Base-by-base conservation (phyloP, 192 early-diverging fungal species). In the Coemansia sp. region DNA sequence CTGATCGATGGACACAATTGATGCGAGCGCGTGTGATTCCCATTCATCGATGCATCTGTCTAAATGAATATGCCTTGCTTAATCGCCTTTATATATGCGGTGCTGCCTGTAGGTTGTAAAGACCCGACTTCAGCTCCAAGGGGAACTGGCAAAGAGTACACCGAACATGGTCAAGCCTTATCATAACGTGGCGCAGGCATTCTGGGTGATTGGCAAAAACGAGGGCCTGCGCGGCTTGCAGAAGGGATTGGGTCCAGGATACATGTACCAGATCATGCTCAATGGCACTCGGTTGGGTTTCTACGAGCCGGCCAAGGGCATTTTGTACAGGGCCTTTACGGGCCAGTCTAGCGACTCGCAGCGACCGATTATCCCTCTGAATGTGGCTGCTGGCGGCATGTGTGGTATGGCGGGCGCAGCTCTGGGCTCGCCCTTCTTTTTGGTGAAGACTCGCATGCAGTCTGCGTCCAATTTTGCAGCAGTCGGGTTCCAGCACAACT, bases 61-160 rank as follows among this genome's bases (percentile, higher is more conserved):
- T 31, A 4, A 31, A 31, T 31, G 16, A 1, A 53, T 5, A 53
- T 31, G 26, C 50, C 2, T 16, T 53, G 50, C 28, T 53, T 53
- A 53, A 53, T 21, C 21, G 9, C 23, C 34, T 23, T 28, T 23
- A 6, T 66, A n/a, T 66, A 24, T 76, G 37, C 43, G 26, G 50
- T 13, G 13, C 9, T 24, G 13, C 20, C 2, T 46, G 21, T 79
- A 93, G 91, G 90, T 97, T 0, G 93, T 95, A 33, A 98, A 98
- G 73, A 95, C 92, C 13, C 88, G 96, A 34, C 83, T 98, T 51
- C 96, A 98, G 75, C 84, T 98, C 39, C 96, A 98, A 75, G 94
- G 94, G 46, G 93, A 96, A 74, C 80, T 92, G 60, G 86, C 87
- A 18, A 71, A 73, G 33, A 74, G 73, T 20, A 63, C 67, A 46